Conservation (phyloP, 768 basidiomycete species). For the Leucosporidium scottii region DNA sequence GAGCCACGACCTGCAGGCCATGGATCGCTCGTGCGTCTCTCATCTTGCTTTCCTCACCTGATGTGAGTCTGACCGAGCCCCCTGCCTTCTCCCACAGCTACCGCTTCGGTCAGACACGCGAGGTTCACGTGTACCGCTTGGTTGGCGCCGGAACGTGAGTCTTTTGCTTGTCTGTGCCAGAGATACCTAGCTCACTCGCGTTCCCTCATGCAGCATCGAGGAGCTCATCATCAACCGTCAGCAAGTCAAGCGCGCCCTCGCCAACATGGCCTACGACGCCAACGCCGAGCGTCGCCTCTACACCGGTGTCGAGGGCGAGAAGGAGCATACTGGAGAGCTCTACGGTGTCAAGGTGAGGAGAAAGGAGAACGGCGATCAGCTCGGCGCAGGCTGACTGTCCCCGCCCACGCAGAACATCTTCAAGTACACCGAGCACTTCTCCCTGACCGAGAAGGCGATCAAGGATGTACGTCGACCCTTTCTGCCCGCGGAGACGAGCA, state of each 20-base stretch:
- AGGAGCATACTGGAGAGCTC: slow-evolving; percentile 65
- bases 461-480: slow-evolving; percentile 43
- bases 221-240: slow-evolving; percentile 92
- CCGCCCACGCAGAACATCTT: slow-evolving; percentile 57
- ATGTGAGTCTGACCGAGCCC: not conserved
- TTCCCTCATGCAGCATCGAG: slow-evolving; percentile 48
- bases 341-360: slow-evolving; percentile 57
- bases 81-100: not conserved
- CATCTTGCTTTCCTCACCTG: not conserved
- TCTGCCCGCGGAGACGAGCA: not conserved
- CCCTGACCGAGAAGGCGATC: slow-evolving; percentile 69
- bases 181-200: not conserved
- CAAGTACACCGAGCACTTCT: slow-evolving; percentile 60
- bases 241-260: slow-evolving; percentile 58
- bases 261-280: slow-evolving; percentile 43
- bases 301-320: slow-evolving; percentile 69
- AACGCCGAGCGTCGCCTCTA: slow-evolving; percentile 54
- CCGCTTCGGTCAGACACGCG: slow-evolving; percentile 71
- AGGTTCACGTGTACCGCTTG: slow-evolving; percentile 75
- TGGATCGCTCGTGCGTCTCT: slow-evolving; percentile 34
- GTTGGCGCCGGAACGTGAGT: slow-evolving; percentile 62
- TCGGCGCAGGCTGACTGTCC: too few species aligned
- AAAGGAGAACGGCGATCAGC: not conserved
- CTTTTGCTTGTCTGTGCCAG: not conserved
- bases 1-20: slow-evolving; percentile 72